Conservation (phyloP, 2,329 filamentous ascomycete genomes). For the Cordyceps javanica region DNA sequence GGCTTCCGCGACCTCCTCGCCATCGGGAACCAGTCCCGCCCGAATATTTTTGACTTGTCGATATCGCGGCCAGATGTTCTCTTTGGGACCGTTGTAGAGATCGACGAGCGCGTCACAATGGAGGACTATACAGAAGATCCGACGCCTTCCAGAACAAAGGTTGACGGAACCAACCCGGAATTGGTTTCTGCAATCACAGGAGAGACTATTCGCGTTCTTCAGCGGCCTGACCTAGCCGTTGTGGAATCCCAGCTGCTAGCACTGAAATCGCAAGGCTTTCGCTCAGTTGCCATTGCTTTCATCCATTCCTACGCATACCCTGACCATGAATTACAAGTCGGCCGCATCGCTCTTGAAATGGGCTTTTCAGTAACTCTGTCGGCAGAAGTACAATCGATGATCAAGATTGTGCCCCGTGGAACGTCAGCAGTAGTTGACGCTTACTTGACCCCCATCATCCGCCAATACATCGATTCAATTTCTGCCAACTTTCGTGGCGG, state of each 20-base stretch:
- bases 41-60: slow-evolving; percentile 67
- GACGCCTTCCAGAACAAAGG: slow-evolving; percentile 40
- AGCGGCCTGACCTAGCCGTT: slow-evolving; percentile 48
- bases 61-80: slow-evolving; percentile 63
- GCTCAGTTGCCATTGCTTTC: slow-evolving; percentile 50
- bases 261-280: slow-evolving; percentile 55
- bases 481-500: slow-evolving; percentile 31
- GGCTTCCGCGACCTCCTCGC: slow-evolving; percentile 67
- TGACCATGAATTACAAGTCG: slow-evolving; percentile 43
- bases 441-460: slow-evolving; percentile 36
- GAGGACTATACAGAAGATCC: slow-evolving; percentile 71
- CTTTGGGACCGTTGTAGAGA: slow-evolving; percentile 63
- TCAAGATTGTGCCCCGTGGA: slow-evolving; percentile 38
- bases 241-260: slow-evolving; percentile 51
- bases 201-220: slow-evolving; percentile 62
- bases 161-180: slow-evolving; percentile 37
- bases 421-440: slow-evolving; percentile 38
- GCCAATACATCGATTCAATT: slow-evolving; percentile 29
- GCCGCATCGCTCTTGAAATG: slow-evolving; percentile 30
- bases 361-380: slow-evolving; percentile 36
- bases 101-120: slow-evolving; percentile 69
- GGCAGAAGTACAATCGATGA: slow-evolving; percentile 35
- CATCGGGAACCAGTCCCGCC: slow-evolving; percentile 68
- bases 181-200: slow-evolving; percentile 62
- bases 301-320: slow-evolving; percentile 65